These are phyloP conservation scores for Brettanomyces anomalus DNA, from an alignment of 805 yeast genomes.

Conservation along the genomic window DNA sequence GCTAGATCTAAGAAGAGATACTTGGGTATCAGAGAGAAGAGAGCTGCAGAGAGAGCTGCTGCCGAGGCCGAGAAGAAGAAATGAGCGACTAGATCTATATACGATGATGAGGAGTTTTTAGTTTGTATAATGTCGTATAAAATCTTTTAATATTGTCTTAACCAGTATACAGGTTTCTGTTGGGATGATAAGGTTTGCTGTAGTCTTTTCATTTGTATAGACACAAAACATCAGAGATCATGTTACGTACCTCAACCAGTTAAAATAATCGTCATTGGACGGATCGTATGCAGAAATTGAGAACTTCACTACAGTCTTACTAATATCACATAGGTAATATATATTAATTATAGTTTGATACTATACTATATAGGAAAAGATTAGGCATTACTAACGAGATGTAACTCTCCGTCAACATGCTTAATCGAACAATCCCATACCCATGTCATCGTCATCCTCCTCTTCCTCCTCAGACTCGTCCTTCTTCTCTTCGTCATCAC, in stretches of 20 bases:
- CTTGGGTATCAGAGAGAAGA: conserved; percentile 96
- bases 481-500: conserved; percentile 50
- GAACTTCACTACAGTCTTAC: no score
- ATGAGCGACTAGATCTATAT: conserved; percentile 34
- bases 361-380: no score
- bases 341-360: no score
- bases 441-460: conserved; percentile 58
- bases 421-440: conserved; percentile 82
- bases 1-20: conserved; percentile 92
- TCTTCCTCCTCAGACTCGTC: conserved; percentile 61
- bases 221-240: no score
- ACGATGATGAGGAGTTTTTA: neutral
- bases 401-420: neutral
- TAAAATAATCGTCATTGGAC: no score
- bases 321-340: no score
- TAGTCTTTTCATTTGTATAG: no score
- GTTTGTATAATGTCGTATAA: neutral
- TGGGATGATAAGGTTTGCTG: neutral
- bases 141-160: neutral
- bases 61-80: conserved; percentile 99
- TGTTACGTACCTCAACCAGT: no score
- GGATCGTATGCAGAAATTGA: no score
- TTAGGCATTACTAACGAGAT: no score
- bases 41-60: conserved; percentile 95
- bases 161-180: neutral